A percentile compares a stretch with the other conserved stretches of the same genome.
These are phyloP conservation scores for Triglochin maritima DNA, from an alignment of 106 monocot species.

Conservation along the genomic window DNA sequence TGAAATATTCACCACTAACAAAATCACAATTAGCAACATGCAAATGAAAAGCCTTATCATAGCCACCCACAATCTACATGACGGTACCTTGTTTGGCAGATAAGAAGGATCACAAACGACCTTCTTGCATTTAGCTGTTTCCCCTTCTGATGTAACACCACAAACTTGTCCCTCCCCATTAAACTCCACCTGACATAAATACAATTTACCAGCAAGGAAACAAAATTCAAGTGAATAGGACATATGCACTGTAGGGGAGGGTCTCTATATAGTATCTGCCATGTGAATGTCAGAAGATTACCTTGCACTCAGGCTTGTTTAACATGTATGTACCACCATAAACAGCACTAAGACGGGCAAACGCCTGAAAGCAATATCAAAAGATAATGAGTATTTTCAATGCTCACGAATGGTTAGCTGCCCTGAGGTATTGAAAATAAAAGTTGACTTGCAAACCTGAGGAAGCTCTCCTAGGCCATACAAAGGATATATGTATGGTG, in stretches of 20 bases:
- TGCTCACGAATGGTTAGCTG: background rate
- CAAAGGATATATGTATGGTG: constrained; percentile 90
- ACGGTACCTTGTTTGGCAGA: constrained; percentile 51
- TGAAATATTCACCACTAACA: no score
- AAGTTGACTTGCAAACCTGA: constrained; percentile 31
- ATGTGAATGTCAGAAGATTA: constrained; percentile 2
- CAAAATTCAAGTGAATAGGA: background rate
- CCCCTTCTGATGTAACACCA: constrained; percentile 88
- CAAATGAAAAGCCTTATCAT: no score
- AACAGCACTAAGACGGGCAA: constrained; percentile 87
- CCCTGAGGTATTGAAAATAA: background rate
- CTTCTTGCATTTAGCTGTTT: constrained; percentile 85
- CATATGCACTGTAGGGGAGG: background rate
- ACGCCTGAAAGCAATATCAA: constrained; percentile 33
- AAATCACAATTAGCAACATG: no score
- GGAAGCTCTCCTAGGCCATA: constrained; percentile 92
- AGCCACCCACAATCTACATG: no score
- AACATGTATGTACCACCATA: constrained; percentile 96
- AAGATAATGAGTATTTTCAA: background rate
- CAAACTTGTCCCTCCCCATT: constrained; percentile 63
- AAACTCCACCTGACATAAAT: constrained; percentile 51
- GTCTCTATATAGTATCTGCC: background rate
- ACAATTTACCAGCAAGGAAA: background rate
- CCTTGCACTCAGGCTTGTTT: constrained; percentile 81
- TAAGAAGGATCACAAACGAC: constrained; percentile 89